These are phyloP conservation scores for Exobasidium cylindrosporum DNA, from an alignment of 1,284 basidiomycete genomes.

Conservation along the genomic window DNA sequence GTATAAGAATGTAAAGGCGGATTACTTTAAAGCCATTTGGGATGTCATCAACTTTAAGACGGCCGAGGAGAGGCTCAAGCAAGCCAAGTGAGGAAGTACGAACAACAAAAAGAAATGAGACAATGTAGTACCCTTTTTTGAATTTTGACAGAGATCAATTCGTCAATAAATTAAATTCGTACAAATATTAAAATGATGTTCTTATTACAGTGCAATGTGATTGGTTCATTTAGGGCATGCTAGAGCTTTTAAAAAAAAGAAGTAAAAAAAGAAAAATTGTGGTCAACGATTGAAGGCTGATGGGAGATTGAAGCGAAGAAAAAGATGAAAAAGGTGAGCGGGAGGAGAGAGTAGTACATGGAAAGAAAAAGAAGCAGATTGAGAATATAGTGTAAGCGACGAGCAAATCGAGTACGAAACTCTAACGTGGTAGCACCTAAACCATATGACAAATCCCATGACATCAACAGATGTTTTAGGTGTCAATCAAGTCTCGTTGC, in stretches of 20 bases:
- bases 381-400: background rate
- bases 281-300: too few species aligned
- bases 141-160: too few species aligned
- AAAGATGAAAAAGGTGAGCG: background rate
- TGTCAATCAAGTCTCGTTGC: background rate
- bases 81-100: conserved; percentile 28
- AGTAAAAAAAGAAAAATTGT: background rate
- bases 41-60: conserved; percentile 55
- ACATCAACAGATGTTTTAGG: too few species aligned
- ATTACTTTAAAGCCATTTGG: conserved; percentile 55
- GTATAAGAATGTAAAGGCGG: conserved; percentile 54
- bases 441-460: background rate
- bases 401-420: conserved; percentile 7
- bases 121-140: too few species aligned
- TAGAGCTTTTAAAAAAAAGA: background rate
- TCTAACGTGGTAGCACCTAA: conserved; percentile 4
- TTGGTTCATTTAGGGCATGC: background rate
- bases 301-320: too few species aligned
- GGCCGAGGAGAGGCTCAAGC: conserved; percentile 50
- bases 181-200: background rate
- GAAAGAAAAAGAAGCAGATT: background rate
- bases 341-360: background rate
- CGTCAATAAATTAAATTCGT: background rate
- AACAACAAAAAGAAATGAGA: background rate
- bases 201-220: background rate